These are phyloP conservation scores for Cryphonectria carpinicola DNA, from an alignment of 2,329 filamentous ascomycete species.

Conservation along the genomic window DNA sequence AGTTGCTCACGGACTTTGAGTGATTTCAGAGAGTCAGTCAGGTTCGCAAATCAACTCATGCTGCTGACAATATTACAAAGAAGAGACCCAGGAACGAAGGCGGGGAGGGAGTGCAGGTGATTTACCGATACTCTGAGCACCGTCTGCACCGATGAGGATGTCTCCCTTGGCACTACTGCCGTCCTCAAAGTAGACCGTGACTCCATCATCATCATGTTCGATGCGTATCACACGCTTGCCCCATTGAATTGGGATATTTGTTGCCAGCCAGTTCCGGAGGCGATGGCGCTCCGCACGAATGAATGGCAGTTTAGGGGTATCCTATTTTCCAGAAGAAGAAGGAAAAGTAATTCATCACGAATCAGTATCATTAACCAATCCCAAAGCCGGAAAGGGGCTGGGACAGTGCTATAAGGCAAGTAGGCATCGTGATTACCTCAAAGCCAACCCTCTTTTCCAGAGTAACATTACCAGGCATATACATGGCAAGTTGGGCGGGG, in stretches of 20 bases:
- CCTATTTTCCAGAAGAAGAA: not conserved
- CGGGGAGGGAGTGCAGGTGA: not conserved
- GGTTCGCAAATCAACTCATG: not conserved
- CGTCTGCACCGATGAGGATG: conserved; percentile 37
- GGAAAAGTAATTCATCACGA: not conserved
- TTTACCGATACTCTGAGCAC: conserved; percentile 34
- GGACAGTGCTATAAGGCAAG: not conserved
- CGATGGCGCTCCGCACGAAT: conserved; percentile 33
- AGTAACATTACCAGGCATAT: not conserved
- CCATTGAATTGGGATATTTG: conserved; percentile 35
- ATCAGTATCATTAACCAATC: conserved; percentile 7
- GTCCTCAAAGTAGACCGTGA: conserved; percentile 35
- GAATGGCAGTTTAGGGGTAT: conserved; percentile 25
- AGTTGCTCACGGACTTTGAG: conserved; percentile 33
- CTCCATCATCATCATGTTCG: conserved; percentile 28
- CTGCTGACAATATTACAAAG: too few species aligned
- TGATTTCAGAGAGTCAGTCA: not conserved
- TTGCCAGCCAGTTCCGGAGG: conserved; percentile 35
- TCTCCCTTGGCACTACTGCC: conserved; percentile 34
- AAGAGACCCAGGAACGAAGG: too few species aligned
- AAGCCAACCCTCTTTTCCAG: not conserved
- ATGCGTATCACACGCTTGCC: conserved; percentile 31
- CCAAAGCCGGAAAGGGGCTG: not conserved
- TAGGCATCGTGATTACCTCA: not conserved
- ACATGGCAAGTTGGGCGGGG: not conserved